Evolutionary conservation across 768 basidiomycete genomes (phyloP), one percentile per base, ranked within the genome.

Genomic region (Lactarius deliciosus): DNA sequence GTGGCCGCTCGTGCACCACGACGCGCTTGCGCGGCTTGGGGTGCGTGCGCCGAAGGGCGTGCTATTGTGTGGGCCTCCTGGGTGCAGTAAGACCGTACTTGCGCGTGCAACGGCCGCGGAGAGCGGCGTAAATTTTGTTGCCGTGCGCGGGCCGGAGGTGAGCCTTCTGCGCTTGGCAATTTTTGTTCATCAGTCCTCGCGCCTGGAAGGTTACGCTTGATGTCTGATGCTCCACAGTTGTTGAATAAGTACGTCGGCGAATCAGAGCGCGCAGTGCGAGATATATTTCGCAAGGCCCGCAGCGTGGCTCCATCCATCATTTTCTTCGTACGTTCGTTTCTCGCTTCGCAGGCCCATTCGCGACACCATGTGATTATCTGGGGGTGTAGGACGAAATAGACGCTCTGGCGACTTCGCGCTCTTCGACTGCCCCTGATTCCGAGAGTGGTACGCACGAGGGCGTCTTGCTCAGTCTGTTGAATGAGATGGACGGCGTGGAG

Each of bases 401-500:
- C 73, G 95, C 96, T 0, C 82, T 99, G 1, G 96, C 92, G 2
- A 86, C 87, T 0, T 88, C 93, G 0, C 85, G 97, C 38, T 81
- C 79, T 0, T 82, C 84, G 22, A 13, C 22, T 22, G 22, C 2
- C 2, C 85, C 86, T 55, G 20, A 32, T 36, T 75, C 74, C 8
- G 84, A 86, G 18, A 77, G 79, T 2, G 86, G 87, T 50, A 76
- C 79, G 0, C 90, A 94, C 71, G 90, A 93, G 71, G 95, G 97
- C 9, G 94, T 98, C 15, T 82, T 99, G 9, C 96, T 96, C 1
- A 96, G 88, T 67, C 81, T 99, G 15, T 75, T 99, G 64, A 98
- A 96, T 74, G 97, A 99, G 75, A 98, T 98, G 94, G 97, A 98
- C 73, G 97, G 97, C 22, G 91, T 98, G 0, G 93, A 98, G 76